Base-by-base conservation (phyloP, 768 basidiomycete species). In the Hygrophoropsis aurantiaca region DNA sequence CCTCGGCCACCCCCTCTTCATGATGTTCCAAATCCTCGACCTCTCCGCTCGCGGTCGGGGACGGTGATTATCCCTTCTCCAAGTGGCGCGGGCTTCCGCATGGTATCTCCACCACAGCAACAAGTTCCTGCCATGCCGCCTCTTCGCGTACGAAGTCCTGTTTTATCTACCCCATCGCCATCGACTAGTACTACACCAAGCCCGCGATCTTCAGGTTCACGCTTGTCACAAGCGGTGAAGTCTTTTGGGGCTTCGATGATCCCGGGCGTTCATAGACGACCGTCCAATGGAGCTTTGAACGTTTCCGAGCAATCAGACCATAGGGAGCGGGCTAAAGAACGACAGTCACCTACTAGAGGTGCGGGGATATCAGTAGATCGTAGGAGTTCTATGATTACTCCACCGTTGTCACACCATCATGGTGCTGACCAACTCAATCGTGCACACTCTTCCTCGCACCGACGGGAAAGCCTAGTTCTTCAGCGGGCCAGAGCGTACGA, bases 401-500 rank as follows among this genome's bases (percentile, higher is more conserved):
- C 49, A 40, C 32, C 49, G 1, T 35, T 40, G 4, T 35, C 51
- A 9, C 40, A 34, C 19, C n/a, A 32, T 26, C 20, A 37, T 19
- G 18, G 43, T 13, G 11, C 57, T 10, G 57, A 55, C 26, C 30
- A 52, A 25, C 9, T 54, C 24, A 38, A 38, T 4, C 58, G 50
- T 13, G 8, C 42, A 26, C 51, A 25, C 34, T 40, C 45, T 3
- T 38, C 8, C n/a, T 20, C 45, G 5, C 51, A 52, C 15, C 37
- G 52, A 13, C 50, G 55, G 40, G 57, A 61, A 20, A 68, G 63
- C 46, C 47, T 60, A 42, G 63, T 71, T 11, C 44, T 61, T 16
- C 66, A 64, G 44, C 54, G 60, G 38, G 60, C 62, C 4, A 59
- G 32, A 30, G 58, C 60, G 11, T 65, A 62, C 32, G 66, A 60